phyloP scores from a whole-genome alignment of 192 early-diverging fungal species.

The Mortierella hygrophila region DNA sequence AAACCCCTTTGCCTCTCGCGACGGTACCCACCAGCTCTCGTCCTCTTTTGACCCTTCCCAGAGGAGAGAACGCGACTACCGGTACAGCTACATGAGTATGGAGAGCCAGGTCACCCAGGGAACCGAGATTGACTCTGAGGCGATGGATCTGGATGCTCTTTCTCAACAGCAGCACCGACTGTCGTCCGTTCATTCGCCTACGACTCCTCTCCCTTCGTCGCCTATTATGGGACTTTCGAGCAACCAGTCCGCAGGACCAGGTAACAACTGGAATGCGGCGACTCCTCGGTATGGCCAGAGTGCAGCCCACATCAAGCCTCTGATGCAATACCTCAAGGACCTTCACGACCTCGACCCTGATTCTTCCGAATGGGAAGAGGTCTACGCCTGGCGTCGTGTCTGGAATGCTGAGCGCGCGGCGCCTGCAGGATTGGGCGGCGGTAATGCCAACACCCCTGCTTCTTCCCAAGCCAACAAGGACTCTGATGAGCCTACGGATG shows the following conservation, averaged over 20 bases:
- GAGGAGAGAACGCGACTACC: conserved; percentile 23
- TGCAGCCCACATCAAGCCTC: conserved; percentile 26
- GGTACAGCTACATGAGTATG: conserved; percentile 44
- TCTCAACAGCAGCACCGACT: conserved; percentile 36
- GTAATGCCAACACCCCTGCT: neutral
- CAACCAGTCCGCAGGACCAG: neutral
- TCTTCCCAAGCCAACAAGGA: neutral
- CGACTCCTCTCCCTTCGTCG: conserved; percentile 46
- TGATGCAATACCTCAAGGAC: conserved; percentile 70
- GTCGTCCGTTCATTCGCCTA: conserved; percentile 49
- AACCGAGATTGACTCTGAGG: conserved; percentile 32
- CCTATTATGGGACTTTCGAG: conserved; percentile 20
- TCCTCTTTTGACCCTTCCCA: conserved; percentile 32
- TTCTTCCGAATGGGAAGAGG: conserved; percentile 56
- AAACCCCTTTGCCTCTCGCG: neutral
- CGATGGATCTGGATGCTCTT: conserved; percentile 7
- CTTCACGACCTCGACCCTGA: conserved; percentile 69
- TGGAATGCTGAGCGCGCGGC: conserved; percentile 42
- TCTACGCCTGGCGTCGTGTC: conserved; percentile 53
- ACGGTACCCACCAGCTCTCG: neutral
- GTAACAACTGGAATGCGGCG: conserved; percentile 13
- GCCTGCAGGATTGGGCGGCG: neutral
- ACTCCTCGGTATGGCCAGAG: conserved; percentile 26
- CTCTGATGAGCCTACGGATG: neutral
- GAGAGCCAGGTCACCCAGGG: conserved; percentile 49